Conservation (phyloP, 352 stramenopile species). For the Pythium rishiriense region DNA sequence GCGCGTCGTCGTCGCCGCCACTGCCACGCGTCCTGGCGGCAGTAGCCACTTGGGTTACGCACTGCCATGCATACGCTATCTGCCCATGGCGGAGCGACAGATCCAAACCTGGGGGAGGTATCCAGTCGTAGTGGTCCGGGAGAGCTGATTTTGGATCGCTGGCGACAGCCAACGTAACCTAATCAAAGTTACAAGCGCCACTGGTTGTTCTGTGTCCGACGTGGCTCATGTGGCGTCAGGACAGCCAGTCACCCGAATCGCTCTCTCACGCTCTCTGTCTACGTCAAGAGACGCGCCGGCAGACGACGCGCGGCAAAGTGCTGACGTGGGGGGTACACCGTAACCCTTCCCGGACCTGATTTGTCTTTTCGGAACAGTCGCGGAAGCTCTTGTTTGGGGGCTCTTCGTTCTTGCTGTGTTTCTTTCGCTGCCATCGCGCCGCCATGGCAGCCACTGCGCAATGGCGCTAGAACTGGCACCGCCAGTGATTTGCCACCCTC, state of each 20-base stretch:
- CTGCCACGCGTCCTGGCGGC: background rate
- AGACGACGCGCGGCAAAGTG: background rate
- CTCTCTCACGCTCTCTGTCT: background rate
- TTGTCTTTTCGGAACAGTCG: slow-evolving; percentile 3
- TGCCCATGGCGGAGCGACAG: background rate
- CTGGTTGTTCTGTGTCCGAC: slow-evolving; percentile 2
- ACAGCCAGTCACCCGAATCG: background rate
- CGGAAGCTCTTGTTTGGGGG: background rate
- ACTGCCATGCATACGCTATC: background rate
- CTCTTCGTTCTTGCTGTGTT: background rate
- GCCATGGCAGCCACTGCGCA: background rate
- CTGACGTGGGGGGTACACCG: background rate
- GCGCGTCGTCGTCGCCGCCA: background rate
- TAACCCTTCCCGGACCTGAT: background rate
- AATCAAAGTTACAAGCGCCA: background rate
- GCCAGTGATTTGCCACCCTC: slow-evolving; percentile 18
- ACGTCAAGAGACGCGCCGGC: slow-evolving; percentile 8
- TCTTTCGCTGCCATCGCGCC: background rate
- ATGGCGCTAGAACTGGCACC: background rate
- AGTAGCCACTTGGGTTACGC: background rate
- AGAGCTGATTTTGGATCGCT: background rate
- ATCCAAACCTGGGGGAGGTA: background rate
- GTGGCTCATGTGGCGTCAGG: slow-evolving; percentile 5
- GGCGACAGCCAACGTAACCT: background rate
- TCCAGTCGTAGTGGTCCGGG: background rate